A percentile compares a stretch with the other conserved stretches of the same genome.
Conservation (phyloP, 1,139 yeast species). For the Hemisphaericaspora lyxosophila region DNA sequence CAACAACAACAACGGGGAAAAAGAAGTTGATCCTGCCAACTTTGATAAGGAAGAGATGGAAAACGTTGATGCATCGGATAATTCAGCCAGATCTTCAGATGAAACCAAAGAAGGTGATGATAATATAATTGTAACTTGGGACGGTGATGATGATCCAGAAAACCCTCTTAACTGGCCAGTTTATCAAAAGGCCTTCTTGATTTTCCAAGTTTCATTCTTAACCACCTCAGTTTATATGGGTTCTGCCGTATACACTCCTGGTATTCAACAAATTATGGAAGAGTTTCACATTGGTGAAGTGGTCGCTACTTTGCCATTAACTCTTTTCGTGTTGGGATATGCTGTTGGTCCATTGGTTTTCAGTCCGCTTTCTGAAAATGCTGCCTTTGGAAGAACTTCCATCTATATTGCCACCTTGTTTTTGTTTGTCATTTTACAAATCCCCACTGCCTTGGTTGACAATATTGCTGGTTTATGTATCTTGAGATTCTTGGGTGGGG, state of each 20-base stretch:
- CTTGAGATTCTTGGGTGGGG: slow-evolving; percentile 33
- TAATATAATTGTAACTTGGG: slow-evolving; percentile 23
- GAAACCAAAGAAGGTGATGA: slow-evolving; percentile 3
- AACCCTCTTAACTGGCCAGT: slow-evolving; percentile 33
- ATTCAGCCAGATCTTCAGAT: slow-evolving; percentile 1
- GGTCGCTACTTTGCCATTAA: slow-evolving; percentile 44
- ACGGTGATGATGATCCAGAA: slow-evolving; percentile 30
- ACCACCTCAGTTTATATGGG: slow-evolving; percentile 28
- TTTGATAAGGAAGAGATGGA: slow-evolving; percentile 7
- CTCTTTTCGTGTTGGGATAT: slow-evolving; percentile 49
- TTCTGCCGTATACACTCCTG: slow-evolving; percentile 32
- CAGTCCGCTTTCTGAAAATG: slow-evolving; percentile 53
- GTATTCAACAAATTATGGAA: slow-evolving; percentile 32
- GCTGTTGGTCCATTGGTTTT: slow-evolving; percentile 57
- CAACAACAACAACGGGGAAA: not conserved
- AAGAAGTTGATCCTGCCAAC: slow-evolving; percentile 1
- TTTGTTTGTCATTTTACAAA: slow-evolving; percentile 33
- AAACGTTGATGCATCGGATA: slow-evolving; percentile 1
- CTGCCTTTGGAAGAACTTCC: slow-evolving; percentile 53
- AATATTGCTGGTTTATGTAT: slow-evolving; percentile 33
- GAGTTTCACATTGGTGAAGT: slow-evolving; percentile 46
- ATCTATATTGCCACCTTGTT: slow-evolving; percentile 31
- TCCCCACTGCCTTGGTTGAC: slow-evolving; percentile 31
- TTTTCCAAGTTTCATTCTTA: slow-evolving; percentile 21
- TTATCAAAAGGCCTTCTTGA: slow-evolving; percentile 19